Conservation (phyloP, 345 rosid species). For the Eucalyptus marginata region DNA sequence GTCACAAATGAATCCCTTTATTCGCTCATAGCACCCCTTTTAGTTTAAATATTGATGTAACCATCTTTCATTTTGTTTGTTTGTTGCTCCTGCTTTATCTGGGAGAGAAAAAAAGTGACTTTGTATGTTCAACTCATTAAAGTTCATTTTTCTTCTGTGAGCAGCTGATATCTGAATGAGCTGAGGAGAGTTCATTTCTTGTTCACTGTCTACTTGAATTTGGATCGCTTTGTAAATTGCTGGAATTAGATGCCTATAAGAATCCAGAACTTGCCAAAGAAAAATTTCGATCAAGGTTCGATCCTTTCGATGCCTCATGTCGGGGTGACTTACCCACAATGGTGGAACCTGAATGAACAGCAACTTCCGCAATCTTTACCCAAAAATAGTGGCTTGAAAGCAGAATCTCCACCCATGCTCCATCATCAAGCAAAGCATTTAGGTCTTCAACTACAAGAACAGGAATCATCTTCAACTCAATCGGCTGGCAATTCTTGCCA, state of each 20-base stretch:
- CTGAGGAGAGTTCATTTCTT: background rate
- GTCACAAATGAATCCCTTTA: background rate
- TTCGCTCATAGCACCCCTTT: background rate
- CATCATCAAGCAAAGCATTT: constrained; percentile 10
- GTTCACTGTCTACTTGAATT: background rate
- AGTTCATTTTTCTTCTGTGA: background rate
- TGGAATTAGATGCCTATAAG: constrained; percentile 16
- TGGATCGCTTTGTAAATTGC: background rate
- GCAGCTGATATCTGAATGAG: constrained; percentile 1
- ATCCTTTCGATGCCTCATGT: background rate
- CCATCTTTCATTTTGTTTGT: background rate
- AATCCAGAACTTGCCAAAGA: constrained; percentile 16
- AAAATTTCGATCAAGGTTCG: constrained; percentile 4
- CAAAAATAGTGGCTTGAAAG: constrained; percentile 7
- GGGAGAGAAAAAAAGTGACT: background rate
- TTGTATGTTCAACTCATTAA: background rate
- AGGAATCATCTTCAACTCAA: constrained; percentile 19
- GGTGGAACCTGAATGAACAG: constrained; percentile 27
- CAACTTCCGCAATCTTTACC: background rate
- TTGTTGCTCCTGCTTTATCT: background rate
- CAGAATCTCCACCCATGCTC: constrained; percentile 4
- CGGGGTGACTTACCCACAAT: constrained; percentile 4
- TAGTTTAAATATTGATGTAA: background rate
- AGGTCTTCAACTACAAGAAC: constrained; percentile 21
- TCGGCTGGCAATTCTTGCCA: constrained; percentile 19